Evolutionary conservation across 192 early-diverging fungal species (phyloP).

Genomic region (Coemansia interrupta): DNA sequence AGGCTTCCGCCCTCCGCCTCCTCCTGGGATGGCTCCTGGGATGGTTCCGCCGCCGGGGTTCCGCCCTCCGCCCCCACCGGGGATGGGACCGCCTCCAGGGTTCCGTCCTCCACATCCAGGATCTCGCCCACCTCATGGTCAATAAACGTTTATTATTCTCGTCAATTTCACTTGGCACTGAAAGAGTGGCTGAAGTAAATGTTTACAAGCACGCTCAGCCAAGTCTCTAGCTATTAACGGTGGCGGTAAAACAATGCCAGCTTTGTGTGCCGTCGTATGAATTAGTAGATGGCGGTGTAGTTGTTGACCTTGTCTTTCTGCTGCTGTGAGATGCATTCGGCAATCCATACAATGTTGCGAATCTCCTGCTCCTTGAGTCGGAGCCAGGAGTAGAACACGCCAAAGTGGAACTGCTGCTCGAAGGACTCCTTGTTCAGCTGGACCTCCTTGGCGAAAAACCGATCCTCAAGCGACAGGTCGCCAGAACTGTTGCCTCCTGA

Average conservation of each 20-base stretch:
- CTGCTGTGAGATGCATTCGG: constrained; percentile 97
- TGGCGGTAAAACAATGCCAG: too few species aligned
- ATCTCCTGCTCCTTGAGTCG: constrained; percentile 98
- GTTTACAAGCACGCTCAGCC: not conserved
- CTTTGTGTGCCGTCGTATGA: too few species aligned
- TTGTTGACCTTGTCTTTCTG: constrained; percentile 93
- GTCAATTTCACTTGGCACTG: not conserved
- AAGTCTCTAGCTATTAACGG: too few species aligned
- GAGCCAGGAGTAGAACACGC: constrained; percentile 91
- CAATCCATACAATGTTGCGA: constrained; percentile 97
- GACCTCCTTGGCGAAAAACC: constrained; percentile 94
- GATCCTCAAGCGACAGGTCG: constrained; percentile 83
- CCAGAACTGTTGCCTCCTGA: constrained; percentile 16
- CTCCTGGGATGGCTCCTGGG: constrained; percentile 39
- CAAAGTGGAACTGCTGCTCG: constrained; percentile 96
- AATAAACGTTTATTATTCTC: not conserved
- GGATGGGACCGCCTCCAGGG: constrained; percentile 53
- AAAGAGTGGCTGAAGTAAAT: not conserved
- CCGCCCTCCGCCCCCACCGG: constrained; percentile 24
- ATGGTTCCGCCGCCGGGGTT: constrained; percentile 51
- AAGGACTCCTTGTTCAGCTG: constrained; percentile 89
- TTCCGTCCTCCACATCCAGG: constrained; percentile 45
- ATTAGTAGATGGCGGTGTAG: constrained; percentile 88
- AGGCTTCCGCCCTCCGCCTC: constrained; percentile 38
- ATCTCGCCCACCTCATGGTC: constrained; percentile 30